phyloP scores from a whole-genome alignment of 78 protist species.

The Chrysochromulina tobinii region DNA sequence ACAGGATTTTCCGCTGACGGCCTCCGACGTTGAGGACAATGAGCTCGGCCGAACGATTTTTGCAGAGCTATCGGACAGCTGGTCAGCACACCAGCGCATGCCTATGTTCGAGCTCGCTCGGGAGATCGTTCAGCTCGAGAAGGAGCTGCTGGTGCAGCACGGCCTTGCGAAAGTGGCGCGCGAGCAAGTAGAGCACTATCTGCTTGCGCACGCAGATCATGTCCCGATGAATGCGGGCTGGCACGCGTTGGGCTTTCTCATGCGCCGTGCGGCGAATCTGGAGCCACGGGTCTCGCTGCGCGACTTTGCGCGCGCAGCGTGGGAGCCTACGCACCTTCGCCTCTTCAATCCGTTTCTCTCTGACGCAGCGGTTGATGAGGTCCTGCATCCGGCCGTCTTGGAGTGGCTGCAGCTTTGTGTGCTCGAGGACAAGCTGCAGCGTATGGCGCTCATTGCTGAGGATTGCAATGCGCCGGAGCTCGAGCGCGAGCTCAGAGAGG shows the following conservation, averaged over 20 bases:
- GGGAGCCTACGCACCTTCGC: background rate
- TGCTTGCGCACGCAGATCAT: background rate
- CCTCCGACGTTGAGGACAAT: no score
- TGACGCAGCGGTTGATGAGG: background rate
- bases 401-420: background rate
- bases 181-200: background rate
- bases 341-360: constrained; percentile 13
- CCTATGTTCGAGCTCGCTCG: background rate
- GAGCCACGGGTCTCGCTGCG: background rate
- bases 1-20: no score
- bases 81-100: no score
- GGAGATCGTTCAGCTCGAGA: background rate
- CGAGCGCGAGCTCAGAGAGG: background rate
- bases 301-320: background rate
- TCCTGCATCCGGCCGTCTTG: background rate
- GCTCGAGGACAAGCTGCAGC: background rate
- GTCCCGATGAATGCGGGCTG: background rate
- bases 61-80: no score
- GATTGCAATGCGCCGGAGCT: no score
- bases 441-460: background rate
- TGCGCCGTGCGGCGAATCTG: background rate
- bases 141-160: background rate
- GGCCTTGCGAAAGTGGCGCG: background rate
- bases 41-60: no score
- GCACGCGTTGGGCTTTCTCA: background rate